These are phyloP conservation scores for Pseudozyma flocculosa DNA, from an alignment of 1,284 basidiomycete species.

Conservation along the genomic window DNA sequence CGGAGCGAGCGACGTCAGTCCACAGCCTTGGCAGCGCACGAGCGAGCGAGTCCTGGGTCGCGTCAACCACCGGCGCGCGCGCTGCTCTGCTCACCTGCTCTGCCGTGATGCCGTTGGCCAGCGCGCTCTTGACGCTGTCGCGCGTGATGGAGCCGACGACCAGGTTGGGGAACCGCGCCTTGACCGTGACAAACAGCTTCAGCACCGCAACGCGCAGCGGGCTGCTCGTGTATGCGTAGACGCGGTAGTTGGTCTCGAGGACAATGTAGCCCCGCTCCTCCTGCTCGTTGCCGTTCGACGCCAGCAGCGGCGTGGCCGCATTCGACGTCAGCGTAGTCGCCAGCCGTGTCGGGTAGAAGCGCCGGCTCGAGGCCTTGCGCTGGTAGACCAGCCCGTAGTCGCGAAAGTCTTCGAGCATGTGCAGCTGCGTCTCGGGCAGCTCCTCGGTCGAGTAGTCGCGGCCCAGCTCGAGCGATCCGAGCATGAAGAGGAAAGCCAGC, in stretches of 20 bases:
- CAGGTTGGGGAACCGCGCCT: slow-evolving; percentile 92
- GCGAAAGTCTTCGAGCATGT: slow-evolving; percentile 86
- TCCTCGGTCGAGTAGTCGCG: slow-evolving; percentile 75
- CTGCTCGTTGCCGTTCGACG: slow-evolving; percentile 49
- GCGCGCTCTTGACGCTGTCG: slow-evolving; percentile 89
- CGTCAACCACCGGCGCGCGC: no score
- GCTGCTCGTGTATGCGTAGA: slow-evolving; percentile 98
- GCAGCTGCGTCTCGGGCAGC: slow-evolving; percentile 75
- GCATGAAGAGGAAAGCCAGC: slow-evolving; percentile 79
- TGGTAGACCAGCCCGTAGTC: slow-evolving; percentile 90
- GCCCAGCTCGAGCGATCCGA: slow-evolving; percentile 51
- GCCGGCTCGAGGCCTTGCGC: slow-evolving; percentile 61
- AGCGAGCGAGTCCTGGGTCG: no score
- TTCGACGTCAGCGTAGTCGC: slow-evolving; percentile 86
- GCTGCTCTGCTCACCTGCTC: slow-evolving; percentile 76
- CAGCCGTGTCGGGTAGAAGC: slow-evolving; percentile 90
- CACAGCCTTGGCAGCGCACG: no score
- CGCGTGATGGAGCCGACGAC: slow-evolving; percentile 92
- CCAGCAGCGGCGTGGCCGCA: slow-evolving; percentile 57
- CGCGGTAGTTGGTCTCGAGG: slow-evolving; percentile 95
- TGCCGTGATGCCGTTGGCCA: slow-evolving; percentile 92
- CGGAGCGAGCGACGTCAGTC: no score
- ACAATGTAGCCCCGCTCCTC: slow-evolving; percentile 78
- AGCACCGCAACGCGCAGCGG: slow-evolving; percentile 93
- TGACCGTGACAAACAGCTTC: slow-evolving; percentile 87